These are phyloP conservation scores for Apiospora malaysiana DNA, from an alignment of 2,329 filamentous ascomycete genomes.

Conservation along the genomic window DNA sequence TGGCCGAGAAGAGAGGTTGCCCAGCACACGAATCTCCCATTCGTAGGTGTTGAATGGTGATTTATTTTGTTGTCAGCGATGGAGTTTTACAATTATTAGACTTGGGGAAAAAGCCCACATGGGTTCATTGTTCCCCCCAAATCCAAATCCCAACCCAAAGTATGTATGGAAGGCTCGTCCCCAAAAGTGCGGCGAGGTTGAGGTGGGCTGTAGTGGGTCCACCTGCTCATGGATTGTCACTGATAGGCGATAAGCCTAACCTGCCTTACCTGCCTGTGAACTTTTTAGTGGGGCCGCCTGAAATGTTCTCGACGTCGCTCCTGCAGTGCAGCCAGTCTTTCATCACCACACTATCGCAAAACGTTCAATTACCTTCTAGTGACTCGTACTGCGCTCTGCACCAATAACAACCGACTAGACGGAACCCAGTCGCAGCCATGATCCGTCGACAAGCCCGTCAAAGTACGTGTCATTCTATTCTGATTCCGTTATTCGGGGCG, in stretches of 20 bases:
- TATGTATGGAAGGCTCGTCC: background rate
- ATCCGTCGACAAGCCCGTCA: slow-evolving; percentile 75
- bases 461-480: slow-evolving; percentile 46
- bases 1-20: slow-evolving; percentile 5
- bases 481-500: background rate
- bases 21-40: background rate
- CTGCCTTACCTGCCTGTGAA: background rate
- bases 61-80: slow-evolving; percentile 18
- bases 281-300: background rate
- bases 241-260: slow-evolving; percentile 2
- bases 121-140: slow-evolving; percentile 10
- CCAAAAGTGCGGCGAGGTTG: slow-evolving; percentile 14
- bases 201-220: slow-evolving; percentile 21
- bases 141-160: background rate
- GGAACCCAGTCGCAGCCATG: slow-evolving; percentile 1
- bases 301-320: background rate
- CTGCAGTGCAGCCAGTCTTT: background rate
- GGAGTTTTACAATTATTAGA: slow-evolving; percentile 3
- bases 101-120: slow-evolving; percentile 12
- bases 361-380: slow-evolving; percentile 27
- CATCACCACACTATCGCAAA: background rate
- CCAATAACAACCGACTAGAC: background rate
- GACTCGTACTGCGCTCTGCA: background rate
- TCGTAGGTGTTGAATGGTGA: slow-evolving; percentile 4
- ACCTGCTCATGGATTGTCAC: background rate